Percentiles rank a stretch among this genome's conserved stretches.
These are phyloP conservation scores for Kwoniella bestiolae DNA, from an alignment of 768 basidiomycete genomes.

Conservation along the genomic window DNA sequence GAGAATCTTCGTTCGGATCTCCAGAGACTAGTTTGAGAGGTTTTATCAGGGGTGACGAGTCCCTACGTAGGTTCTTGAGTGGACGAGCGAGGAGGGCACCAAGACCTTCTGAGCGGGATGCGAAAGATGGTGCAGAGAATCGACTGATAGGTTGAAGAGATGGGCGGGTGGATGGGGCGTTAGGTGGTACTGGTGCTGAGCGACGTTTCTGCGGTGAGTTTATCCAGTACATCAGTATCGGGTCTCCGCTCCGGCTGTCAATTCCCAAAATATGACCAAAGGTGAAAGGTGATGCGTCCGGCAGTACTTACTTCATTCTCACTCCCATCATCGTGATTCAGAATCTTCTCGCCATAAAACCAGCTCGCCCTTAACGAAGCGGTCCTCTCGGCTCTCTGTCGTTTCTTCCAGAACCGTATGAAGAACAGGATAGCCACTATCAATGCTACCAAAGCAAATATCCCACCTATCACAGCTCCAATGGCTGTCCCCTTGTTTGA, in stretches of 20 bases:
- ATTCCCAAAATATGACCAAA: too few relatives aligned
- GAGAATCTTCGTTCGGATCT: background rate
- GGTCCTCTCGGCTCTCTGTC: constrained; percentile 25
- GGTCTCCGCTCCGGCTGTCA: too few relatives aligned
- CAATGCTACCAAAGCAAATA: constrained; percentile 24
- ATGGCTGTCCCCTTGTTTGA: constrained; percentile 24
- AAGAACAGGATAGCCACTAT: constrained; percentile 29
- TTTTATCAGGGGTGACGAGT: background rate
- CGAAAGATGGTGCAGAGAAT: constrained; percentile 15
- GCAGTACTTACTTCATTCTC: constrained; percentile 15
- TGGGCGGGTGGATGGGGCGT: background rate
- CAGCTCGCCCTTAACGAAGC: constrained; percentile 34
- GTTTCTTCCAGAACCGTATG: constrained; percentile 25
- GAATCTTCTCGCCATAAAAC: constrained; percentile 38
- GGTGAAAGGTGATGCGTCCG: too few relatives aligned
- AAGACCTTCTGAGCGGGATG: constrained; percentile 8
- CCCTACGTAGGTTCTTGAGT: background rate
- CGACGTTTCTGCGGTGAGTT: constrained; percentile 7
- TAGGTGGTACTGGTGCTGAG: background rate
- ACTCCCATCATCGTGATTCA: constrained; percentile 1
- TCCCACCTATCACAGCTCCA: constrained; percentile 35
- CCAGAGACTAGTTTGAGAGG: background rate
- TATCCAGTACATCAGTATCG: background rate
- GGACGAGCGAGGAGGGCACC: background rate
- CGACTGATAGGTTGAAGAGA: constrained; percentile 4